phyloP scores from a whole-genome alignment of 805 yeast species.

The Ogataea trehaloabstinens region DNA sequence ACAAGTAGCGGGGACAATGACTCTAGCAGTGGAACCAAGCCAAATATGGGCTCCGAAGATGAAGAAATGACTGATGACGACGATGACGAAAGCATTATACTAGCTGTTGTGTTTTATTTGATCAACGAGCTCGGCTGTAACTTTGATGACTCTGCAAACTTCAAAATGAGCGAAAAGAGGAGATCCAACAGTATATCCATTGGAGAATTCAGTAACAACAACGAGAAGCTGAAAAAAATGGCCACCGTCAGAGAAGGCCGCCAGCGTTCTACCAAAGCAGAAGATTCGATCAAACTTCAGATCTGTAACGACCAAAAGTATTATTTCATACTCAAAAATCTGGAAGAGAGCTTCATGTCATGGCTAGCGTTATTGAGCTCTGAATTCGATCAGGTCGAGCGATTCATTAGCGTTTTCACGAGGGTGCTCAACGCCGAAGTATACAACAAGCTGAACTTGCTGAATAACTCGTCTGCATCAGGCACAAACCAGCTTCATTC shows the following conservation, averaged over 20 bases:
- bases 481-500: slow-evolving; percentile 8
- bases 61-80: slow-evolving; percentile 22
- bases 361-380: slow-evolving; percentile 26
- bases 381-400: slow-evolving; percentile 11
- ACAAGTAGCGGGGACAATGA: slow-evolving; percentile 4
- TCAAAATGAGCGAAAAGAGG: slow-evolving; percentile 9
- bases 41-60: not conserved
- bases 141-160: slow-evolving; percentile 4
- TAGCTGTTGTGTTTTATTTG: slow-evolving; percentile 28
- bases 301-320: slow-evolving; percentile 24
- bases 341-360: slow-evolving; percentile 23
- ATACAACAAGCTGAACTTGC: slow-evolving; percentile 16
- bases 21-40: slow-evolving; percentile 1
- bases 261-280: slow-evolving; percentile 11
- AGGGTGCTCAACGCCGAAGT: slow-evolving; percentile 18
- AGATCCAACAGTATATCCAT: slow-evolving; percentile 26
- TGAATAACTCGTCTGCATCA: slow-evolving; percentile 5
- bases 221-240: slow-evolving; percentile 22
- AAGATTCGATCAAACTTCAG: slow-evolving; percentile 20
- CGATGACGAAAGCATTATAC: slow-evolving; percentile 28
- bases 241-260: slow-evolving; percentile 11
- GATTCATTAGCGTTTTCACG: slow-evolving; percentile 12
- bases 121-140: slow-evolving; percentile 28
- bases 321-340: slow-evolving; percentile 24
- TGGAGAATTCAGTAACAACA: slow-evolving; percentile 29